Evolutionary conservation across 768 basidiomycete genomes (phyloP).

Genomic region (Tylopilus sp.): DNA sequence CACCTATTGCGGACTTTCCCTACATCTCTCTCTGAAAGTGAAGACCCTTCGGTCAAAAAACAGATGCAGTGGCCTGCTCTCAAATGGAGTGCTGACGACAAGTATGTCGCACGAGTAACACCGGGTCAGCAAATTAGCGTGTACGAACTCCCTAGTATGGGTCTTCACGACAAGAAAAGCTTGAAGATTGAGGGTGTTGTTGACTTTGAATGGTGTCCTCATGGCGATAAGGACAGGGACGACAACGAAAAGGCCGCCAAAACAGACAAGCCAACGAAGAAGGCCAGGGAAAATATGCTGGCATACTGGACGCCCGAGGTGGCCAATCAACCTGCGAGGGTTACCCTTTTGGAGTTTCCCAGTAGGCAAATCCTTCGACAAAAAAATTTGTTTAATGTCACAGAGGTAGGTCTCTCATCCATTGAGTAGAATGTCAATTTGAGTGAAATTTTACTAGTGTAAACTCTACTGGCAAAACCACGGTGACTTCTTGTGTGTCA

Average conservation of each 20-base stretch:
- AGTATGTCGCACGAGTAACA: conserved; percentile 86
- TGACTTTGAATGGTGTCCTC: conserved; percentile 98
- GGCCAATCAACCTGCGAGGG: conserved; percentile 92
- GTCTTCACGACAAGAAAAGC: conserved; percentile 92
- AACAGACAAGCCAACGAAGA: conserved; percentile 51
- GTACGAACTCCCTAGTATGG: conserved; percentile 93
- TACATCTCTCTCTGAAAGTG: conserved; percentile 57
- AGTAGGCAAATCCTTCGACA: conserved; percentile 78
- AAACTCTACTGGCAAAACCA: conserved; percentile 98
- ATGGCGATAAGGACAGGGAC: conserved; percentile 84
- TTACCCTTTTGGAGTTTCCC: conserved; percentile 90
- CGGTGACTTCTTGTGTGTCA: conserved; percentile 97
- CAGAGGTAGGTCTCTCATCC: conserved; percentile 63
- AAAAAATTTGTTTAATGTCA: conserved; percentile 97
- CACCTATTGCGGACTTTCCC: conserved; percentile 90
- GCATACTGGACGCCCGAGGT: conserved; percentile 99
- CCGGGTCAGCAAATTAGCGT: conserved; percentile 93
- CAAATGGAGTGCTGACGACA: conserved; percentile 97
- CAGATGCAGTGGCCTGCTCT: conserved; percentile 93
- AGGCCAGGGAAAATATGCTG: conserved; percentile 84
- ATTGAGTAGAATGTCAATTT: not conserved
- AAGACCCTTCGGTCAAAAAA: conserved; percentile 59
- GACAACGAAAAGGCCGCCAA: conserved; percentile 46
- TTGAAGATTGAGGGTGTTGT: conserved; percentile 96
- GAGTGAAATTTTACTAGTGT: conserved; percentile 52